These are phyloP conservation scores for Aristolochia fimbriata DNA, from an alignment of 164 flowering plant species.

Conservation along the genomic window DNA sequence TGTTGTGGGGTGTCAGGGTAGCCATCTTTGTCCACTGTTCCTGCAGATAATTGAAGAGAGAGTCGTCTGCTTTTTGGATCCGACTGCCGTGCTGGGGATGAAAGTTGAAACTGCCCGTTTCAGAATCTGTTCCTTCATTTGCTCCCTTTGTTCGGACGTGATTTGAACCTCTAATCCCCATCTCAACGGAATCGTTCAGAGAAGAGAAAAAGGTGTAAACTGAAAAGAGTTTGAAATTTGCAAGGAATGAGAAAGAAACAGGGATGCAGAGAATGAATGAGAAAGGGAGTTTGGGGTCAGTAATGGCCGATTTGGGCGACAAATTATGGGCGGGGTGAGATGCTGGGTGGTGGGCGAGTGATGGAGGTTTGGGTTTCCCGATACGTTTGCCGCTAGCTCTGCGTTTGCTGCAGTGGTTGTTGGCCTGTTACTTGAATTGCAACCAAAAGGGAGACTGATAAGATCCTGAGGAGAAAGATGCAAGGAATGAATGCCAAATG, in stretches of 20 bases:
- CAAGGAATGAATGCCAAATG: constrained; percentile 1
- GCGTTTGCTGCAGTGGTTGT: constrained; percentile 27
- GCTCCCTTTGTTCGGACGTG: constrained; percentile 1
- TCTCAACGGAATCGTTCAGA: background rate
- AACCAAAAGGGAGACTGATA: constrained; percentile 46
- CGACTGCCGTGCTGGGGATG: constrained; percentile 12
- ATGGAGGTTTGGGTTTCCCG: constrained; percentile 39
- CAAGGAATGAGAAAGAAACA: too few species aligned
- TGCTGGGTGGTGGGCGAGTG: constrained; percentile 17
- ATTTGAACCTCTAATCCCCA: background rate
- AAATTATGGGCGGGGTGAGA: background rate
- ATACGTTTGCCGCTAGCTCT: constrained; percentile 31
- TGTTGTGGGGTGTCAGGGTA: constrained; percentile 43
- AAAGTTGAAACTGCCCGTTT: constrained; percentile 3
- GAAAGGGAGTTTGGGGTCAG: background rate
- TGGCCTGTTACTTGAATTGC: constrained; percentile 37
- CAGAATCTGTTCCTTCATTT: constrained; percentile 6
- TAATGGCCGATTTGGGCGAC: background rate
- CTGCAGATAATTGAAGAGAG: constrained; percentile 17
- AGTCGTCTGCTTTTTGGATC: constrained; percentile 20
- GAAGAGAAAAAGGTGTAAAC: background rate
- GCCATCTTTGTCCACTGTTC: constrained; percentile 31
- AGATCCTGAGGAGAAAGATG: constrained; percentile 31
- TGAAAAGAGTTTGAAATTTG: background rate
- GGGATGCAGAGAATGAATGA: too few species aligned